Conservation (phyloP, 257 asterid genomes). For the Avicennia marina region DNA sequence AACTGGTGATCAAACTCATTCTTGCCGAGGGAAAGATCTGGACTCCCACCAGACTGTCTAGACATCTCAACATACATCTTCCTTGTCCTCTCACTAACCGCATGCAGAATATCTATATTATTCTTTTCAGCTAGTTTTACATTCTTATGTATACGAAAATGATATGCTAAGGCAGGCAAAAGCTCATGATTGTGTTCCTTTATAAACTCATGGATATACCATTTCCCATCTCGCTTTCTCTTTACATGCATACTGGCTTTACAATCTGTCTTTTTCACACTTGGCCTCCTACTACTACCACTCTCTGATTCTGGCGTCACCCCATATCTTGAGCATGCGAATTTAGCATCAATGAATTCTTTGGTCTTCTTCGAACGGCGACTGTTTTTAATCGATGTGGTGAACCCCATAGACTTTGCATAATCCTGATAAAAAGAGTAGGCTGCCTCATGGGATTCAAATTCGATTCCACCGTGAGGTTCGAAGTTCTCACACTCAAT, state of each 20-base stretch:
- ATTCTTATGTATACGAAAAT: constrained; percentile 85
- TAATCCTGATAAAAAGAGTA: constrained; percentile 91
- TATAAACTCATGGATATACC: constrained; percentile 86
- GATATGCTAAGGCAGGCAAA: constrained; percentile 93
- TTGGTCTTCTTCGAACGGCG: constrained; percentile 94
- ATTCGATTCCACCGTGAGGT: constrained; percentile 81
- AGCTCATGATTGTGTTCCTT: constrained; percentile 97
- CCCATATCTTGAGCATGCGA: constrained; percentile 95
- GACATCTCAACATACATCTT: constrained; percentile 98
- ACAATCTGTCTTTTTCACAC: constrained; percentile 83
- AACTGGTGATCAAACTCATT: constrained; percentile 49
- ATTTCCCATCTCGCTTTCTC: constrained; percentile 83
- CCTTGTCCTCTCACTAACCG: constrained; percentile 89
- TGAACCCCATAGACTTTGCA: constrained; percentile 98
- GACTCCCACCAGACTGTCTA: constrained; percentile 56
- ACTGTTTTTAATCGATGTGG: constrained; percentile 92
- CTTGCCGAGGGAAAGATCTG: constrained; percentile 28
- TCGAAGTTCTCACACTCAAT: constrained; percentile 54
- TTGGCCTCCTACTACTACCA: constrained; percentile 69
- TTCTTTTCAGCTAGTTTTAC: constrained; percentile 87
- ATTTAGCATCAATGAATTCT: constrained; percentile 94
- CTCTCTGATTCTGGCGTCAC: constrained; percentile 86
- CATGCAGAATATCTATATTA: constrained; percentile 81
- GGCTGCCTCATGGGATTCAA: constrained; percentile 85
- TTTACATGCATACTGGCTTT: constrained; percentile 98